Evolutionary conservation across 495 filamentous ascomycete species (phyloP).

Genomic region (Lasiosphaeria ovina): DNA sequence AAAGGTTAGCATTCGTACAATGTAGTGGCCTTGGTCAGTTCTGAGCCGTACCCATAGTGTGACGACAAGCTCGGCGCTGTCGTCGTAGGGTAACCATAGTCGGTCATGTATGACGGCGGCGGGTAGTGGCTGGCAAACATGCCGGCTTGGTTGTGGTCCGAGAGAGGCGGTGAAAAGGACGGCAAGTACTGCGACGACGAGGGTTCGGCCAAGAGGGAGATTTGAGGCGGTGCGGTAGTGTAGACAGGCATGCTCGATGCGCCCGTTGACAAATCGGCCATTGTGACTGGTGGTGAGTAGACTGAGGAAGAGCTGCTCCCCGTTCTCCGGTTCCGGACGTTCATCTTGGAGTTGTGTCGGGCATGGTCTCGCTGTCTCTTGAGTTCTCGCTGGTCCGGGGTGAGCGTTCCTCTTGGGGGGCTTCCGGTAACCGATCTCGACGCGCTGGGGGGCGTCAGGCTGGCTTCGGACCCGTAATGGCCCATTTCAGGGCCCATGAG

Average conservation of each 20-base stretch:
- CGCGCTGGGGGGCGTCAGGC: slow-evolving; percentile 42
- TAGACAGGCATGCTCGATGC: slow-evolving; percentile 44
- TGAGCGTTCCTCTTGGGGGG: slow-evolving; percentile 44
- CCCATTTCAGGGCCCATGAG: slow-evolving; percentile 40
- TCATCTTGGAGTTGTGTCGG: slow-evolving; percentile 41
- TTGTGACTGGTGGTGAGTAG: slow-evolving; percentile 39
- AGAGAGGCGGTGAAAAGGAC: slow-evolving; percentile 43
- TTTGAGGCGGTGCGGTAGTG: slow-evolving; percentile 43
- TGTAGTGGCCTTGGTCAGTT: background rate
- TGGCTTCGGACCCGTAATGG: slow-evolving; percentile 41
- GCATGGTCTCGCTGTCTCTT: slow-evolving; percentile 50
- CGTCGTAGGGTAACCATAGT: slow-evolving; percentile 42
- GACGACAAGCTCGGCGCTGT: slow-evolving; percentile 40
- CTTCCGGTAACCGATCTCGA: slow-evolving; percentile 48
- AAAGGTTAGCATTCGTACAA: slow-evolving; percentile 18
- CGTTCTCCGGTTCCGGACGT: slow-evolving; percentile 37
- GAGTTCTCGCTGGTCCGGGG: slow-evolving; percentile 47
- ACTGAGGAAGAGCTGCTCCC: slow-evolving; percentile 42
- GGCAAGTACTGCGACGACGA: slow-evolving; percentile 41
- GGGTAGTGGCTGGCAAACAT: slow-evolving; percentile 37
- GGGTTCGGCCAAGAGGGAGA: slow-evolving; percentile 47
- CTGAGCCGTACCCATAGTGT: slow-evolving; percentile 42
- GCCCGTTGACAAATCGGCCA: slow-evolving; percentile 39
- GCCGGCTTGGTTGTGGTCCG: slow-evolving; percentile 37
- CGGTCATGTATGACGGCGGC: slow-evolving; percentile 30